phyloP scores from a whole-genome alignment of 495 filamentous ascomycete genomes.

The Podospora conica region DNA sequence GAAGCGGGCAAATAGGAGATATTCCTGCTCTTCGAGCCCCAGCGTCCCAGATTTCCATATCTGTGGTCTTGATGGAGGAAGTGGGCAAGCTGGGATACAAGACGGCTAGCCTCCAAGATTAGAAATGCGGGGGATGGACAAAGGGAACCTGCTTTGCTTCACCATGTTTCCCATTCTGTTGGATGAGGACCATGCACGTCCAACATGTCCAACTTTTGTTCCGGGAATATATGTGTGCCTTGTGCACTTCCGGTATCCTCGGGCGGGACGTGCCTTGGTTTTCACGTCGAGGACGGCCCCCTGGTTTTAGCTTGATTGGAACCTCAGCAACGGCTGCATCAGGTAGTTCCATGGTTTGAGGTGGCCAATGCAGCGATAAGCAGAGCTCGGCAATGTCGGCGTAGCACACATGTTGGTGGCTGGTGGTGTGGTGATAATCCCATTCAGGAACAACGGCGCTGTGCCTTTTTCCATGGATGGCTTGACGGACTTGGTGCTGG shows the following conservation, averaged over 20 bases:
- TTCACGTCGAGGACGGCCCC: not conserved
- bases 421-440: not conserved
- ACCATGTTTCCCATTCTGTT: not conserved
- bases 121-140: not conserved
- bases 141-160: not conserved
- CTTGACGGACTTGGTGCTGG: not conserved
- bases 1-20: not conserved
- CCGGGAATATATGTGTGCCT: not conserved
- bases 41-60: not conserved
- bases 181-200: not conserved
- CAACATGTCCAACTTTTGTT: not conserved
- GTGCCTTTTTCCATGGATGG: not conserved
- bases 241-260: not conserved
- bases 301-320: slow-evolving; percentile 16
- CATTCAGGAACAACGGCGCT: not conserved
- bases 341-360: slow-evolving; percentile 10
- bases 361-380: slow-evolving; percentile 1
- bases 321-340: slow-evolving; percentile 2
- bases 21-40: not conserved
- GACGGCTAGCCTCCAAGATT: too few relatives aligned
- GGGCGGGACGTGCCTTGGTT: slow-evolving; percentile 4
- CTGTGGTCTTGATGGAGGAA: too few relatives aligned
- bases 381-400: not conserved
- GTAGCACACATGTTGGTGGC: not conserved
- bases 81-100: too few relatives aligned